Base-by-base conservation (phyloP, 768 basidiomycete genomes). In the Boletus subparvulus region DNA sequence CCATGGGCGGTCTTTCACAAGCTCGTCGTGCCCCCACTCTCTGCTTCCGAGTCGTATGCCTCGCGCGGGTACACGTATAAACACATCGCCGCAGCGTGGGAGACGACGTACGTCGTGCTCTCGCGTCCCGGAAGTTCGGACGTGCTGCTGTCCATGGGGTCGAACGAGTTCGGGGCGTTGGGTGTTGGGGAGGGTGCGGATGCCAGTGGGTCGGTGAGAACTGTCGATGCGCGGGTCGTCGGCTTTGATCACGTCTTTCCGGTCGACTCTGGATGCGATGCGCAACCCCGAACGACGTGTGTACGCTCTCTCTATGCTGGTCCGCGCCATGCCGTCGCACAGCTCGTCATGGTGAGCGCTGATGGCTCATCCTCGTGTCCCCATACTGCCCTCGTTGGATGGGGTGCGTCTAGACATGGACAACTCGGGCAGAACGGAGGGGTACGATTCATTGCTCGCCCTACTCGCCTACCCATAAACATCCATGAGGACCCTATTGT, bases 341-440 rank as follows among this genome's bases (percentile, higher is more conserved):
- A 78, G 17, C 52, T 90, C 16, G 63, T 68, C 14, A 45, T 65
- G 10, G 56, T 67, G 13, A 45, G 63, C 24, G 49, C 53, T 3
- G 66, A 73, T 49, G 64, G 65, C 21, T 54, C 59, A 19, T 44
- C 59, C 6, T 50, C 52, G 2, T 19, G 33, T 14, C 19, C 37
- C 17, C 70, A 65, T 49, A 60, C 72, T 44, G 28, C 80, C 13
- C 77, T 87, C 6, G 62, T 79, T 13, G 94, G 94, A 8, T 98
- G 95, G 94, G 95, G 94, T 6, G 76, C 85, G 3, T 81, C 84
- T 14, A 77, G 95, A 33, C 92, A 95, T 64, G 92, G 93, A 4
- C 94, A 98, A 66, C 80, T 98, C 2, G 90, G 89, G 5, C 59
- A 68, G 28, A 55, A 69, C n/a, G 37, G 36, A 16, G 53, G 52